Conservation (phyloP, 1,139 yeast species). For the Geotrichum phurueaensis region DNA sequence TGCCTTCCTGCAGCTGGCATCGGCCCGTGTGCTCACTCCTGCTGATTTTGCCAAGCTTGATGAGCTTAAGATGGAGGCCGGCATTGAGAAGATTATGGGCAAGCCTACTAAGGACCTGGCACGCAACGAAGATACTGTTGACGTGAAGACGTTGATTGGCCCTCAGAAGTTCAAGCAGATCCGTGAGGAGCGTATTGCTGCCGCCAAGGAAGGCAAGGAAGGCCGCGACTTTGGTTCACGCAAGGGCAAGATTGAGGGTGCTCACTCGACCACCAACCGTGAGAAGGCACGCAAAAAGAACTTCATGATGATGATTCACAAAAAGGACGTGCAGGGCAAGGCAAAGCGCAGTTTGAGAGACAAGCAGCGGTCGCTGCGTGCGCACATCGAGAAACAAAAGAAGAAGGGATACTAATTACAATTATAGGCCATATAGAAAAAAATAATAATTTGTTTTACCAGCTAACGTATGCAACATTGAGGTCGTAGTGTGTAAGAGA, state of each 20-base stretch:
- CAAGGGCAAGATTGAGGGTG: constrained; percentile 57
- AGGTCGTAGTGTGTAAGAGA: not conserved
- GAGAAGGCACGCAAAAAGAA: constrained; percentile 98
- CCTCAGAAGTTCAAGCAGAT: constrained; percentile 76
- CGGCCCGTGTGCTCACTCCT: constrained; percentile 80
- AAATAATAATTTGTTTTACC: not conserved
- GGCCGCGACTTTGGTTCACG: constrained; percentile 88
- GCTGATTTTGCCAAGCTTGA: constrained; percentile 95
- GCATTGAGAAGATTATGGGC: constrained; percentile 70
- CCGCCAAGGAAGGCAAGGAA: constrained; percentile 84
- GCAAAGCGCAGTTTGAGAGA: constrained; percentile 84
- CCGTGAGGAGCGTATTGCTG: constrained; percentile 85
- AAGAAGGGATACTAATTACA: constrained; percentile 52
- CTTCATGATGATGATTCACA: constrained; percentile 97
- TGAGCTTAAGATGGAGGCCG: constrained; percentile 78
- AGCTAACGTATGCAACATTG: not conserved
- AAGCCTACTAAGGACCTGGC: constrained; percentile 37
- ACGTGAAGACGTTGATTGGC: constrained; percentile 73
- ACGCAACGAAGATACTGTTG: constrained; percentile 75
- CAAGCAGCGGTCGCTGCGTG: constrained; percentile 76
- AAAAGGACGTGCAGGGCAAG: constrained; percentile 88
- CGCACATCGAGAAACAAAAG: constrained; percentile 85
- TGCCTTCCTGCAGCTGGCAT: constrained; percentile 59
- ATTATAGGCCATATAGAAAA: not conserved
- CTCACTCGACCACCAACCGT: constrained; percentile 87